phyloP scores from a whole-genome alignment of 176 grass and related monocot genomes.

The Zea mays region Zm-B73-REFERENCE-NAM-5.0 NC_050098.1:159994501-159995000 shows the following conservation, averaged over 20 bases:
- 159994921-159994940: slow-evolving; percentile 10
- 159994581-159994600: background rate
- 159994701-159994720: slow-evolving; percentile 42
- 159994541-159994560: slow-evolving; percentile 46
- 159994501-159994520: slow-evolving; percentile 49
- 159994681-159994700: slow-evolving; percentile 41
- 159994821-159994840: slow-evolving; percentile 28
- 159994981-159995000: slow-evolving; percentile 27
- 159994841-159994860: slow-evolving; percentile 40
- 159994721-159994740: slow-evolving; percentile 32
- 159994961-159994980: too few relatives aligned
- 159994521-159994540: slow-evolving; percentile 52
- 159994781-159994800: slow-evolving; percentile 34
- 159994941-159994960: slow-evolving; percentile 13
- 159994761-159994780: slow-evolving; percentile 33
- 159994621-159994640: background rate
- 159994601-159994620: background rate
- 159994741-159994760: slow-evolving; percentile 42
- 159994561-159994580: slow-evolving; percentile 42
- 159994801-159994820: slow-evolving; percentile 38
- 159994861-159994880: slow-evolving; percentile 39
- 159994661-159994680: slow-evolving; percentile 27
- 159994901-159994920: slow-evolving; percentile 25
- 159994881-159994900: background rate
- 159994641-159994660: slow-evolving; percentile 15